Conservation (phyloP, 2,329 filamentous ascomycete species). For the Aspergillus japonicus region DNA sequence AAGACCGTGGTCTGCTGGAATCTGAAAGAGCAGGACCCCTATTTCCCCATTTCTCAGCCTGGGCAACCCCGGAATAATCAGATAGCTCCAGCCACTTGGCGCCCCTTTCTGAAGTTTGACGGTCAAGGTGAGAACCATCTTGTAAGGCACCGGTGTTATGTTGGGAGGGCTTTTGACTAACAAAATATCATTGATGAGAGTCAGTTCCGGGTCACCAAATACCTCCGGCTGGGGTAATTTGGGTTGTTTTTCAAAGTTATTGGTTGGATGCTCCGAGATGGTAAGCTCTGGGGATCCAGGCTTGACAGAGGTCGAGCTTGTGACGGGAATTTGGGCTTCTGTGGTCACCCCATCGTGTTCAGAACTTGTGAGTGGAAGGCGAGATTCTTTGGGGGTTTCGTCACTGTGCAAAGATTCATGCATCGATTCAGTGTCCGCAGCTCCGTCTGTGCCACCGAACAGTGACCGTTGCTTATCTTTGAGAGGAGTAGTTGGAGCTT, state of each 20-base stretch:
- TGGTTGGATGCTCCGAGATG: neutral
- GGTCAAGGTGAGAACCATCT: conserved; percentile 19
- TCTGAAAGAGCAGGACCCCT: conserved; percentile 31
- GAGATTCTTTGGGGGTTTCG: neutral
- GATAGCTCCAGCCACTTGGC: conserved; percentile 27
- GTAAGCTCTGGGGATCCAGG: neutral
- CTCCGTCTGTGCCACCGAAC: neutral
- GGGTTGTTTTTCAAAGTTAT: neutral
- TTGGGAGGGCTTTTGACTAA: conserved; percentile 17
- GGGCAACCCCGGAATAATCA: conserved; percentile 32
- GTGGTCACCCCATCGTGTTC: neutral
- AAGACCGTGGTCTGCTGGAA: conserved; percentile 27
- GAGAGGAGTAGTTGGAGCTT: neutral
- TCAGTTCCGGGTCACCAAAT: conserved; percentile 15
- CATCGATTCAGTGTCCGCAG: neutral
- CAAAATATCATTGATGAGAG: conserved; percentile 20
- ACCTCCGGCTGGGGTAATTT: neutral
- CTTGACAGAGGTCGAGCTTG: neutral
- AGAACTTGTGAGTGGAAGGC: neutral
- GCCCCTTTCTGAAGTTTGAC: conserved; percentile 19
- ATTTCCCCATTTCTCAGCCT: conserved; percentile 22
- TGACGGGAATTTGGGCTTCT: neutral
- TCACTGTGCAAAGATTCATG: neutral
- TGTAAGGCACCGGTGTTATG: conserved; percentile 20
- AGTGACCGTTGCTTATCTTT: neutral